Evolutionary conservation across 2,329 filamentous ascomycete genomes (phyloP), one percentile per base, ranked within the genome.

Genomic region (Scolecobasidium constrictum): DNA sequence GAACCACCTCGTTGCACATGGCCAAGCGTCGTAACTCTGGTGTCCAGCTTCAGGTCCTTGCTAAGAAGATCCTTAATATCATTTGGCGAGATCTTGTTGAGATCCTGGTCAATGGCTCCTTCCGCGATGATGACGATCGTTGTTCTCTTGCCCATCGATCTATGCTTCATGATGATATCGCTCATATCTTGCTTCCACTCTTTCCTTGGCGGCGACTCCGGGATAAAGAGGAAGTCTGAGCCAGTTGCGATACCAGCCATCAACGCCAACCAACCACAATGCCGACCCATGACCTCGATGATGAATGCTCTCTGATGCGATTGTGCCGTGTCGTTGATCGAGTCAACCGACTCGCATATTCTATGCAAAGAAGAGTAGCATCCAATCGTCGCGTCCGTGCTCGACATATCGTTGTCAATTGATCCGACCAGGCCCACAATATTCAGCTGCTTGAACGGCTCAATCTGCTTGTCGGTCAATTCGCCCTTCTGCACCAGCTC

Each of bases 101-200:
- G 77, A 42, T 90, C 67, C 49, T 75, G 74, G 64, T 95, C 88
- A 51, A 88, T 82, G 37, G 92, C 92, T 51, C 92, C 92, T 65
- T 98, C 92, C 41, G 92, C 92, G 41, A 98, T 83, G 54, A 98
- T 94, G 55, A 98, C 90, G 54, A 96, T 96, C 1, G 92, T 96
- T 71, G 94, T 93, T 55, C 92, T 78, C 74, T 96, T 98, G 56
- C 92, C 92, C 57, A 86, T 73, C 48, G 73, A 71, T 50, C 92
- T 81, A 66, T 96, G 92, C 80, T 81, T 78, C 45, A 73, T 73
- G 45, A 95, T 79, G 41, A 92, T 78, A 17, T 71, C 65, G 56
- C 78, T 84, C 87, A 95, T 94, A 46, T 93, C 81, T 46, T 86
- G 75, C 60, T 83, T 78, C 92, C 92, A 98, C 55, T 90, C 83